These are phyloP conservation scores for Ceratobasidium sp. DNA, from an alignment of 1,284 basidiomycete genomes.

Conservation along the genomic window DNA sequence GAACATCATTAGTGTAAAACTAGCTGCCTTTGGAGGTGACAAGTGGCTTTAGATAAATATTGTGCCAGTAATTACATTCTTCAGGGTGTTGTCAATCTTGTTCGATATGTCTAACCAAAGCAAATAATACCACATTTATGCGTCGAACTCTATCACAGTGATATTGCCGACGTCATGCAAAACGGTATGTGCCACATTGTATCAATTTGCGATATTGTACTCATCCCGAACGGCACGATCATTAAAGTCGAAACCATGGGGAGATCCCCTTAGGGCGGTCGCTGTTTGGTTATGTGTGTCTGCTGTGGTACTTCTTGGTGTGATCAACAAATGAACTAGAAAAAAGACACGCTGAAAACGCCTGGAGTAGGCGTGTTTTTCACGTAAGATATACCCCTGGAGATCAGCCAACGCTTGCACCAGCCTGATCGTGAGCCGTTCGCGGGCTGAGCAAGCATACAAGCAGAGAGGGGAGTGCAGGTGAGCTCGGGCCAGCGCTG, in stretches of 20 bases:
- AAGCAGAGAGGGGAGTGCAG: not conserved
- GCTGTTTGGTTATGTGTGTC: not conserved
- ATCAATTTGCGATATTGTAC: too few species aligned
- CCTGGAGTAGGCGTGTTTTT: constrained; percentile 6
- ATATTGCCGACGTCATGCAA: too few species aligned
- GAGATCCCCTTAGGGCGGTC: not conserved
- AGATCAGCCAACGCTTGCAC: not conserved
- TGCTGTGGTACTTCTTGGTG: not conserved
- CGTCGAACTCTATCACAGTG: too few species aligned
- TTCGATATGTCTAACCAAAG: too few species aligned
- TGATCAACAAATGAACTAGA: not conserved
- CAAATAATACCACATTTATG: too few species aligned
- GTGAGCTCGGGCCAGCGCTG: not conserved
- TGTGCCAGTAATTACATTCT: too few species aligned
- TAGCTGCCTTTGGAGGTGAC: not conserved
- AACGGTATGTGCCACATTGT: too few species aligned
- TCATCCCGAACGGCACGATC: too few species aligned
- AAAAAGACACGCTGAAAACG: constrained; percentile 1
- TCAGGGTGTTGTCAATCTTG: too few species aligned
- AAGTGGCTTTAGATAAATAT: not conserved
- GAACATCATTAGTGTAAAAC: not conserved
- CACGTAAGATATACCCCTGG: not conserved
- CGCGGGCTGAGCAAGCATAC: not conserved
- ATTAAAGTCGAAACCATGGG: not conserved
- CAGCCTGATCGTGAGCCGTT: too few species aligned